Evolutionary conservation across 2,329 filamentous ascomycete genomes (phyloP), one percentile per base, ranked within the genome.

Genomic region (Immersiporthe knoxdaviesiana): DNA sequence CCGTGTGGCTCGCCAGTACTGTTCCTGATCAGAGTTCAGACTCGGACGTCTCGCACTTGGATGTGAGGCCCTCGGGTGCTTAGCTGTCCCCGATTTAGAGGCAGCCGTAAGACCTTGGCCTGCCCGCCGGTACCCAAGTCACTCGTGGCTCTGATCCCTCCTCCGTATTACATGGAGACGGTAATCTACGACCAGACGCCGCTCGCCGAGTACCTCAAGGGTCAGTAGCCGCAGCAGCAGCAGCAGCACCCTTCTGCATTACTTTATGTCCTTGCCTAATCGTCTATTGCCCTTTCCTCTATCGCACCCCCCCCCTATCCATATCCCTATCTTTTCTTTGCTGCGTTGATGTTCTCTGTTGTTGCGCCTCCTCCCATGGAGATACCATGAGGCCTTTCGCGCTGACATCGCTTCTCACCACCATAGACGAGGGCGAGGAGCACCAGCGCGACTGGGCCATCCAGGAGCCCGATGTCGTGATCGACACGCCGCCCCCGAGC

Each of bases 171-270:
- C 79, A 96, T 97, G 94, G 94, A 97, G 87, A 89, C 92, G 77
- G 86, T 97, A 76, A 89, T 97, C 75, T 92, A 92, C 81, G 89
- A 96, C 82, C 90, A 94, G 82, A 92, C 92, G 78, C 94, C 94
- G 75, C 86, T 97, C 81, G 94, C 93, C 78, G 90, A 92, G 77
- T 96, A 96, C 82, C 89, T 97, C 75, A 91, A 94, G 88, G 94
- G 94, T 96, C 81, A 76, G 84, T 72, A 70, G 74, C 63, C n/a
- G 44, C 18, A 8, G 37, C 35, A 35, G 35, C 41, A 47, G 41
- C 18, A 8, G 37, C 35, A 35, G 35, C 41, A 47, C 16, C 21
- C 44, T 27, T 27, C 65, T 67, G 59, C 47, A 47, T 66, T 37
- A 10, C 63, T 41, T 58, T 56, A 11, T 27, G 56, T 41, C 62